Base-by-base conservation (phyloP, 2,329 filamentous ascomycete genomes). In the Capronia epimyces region DNA sequence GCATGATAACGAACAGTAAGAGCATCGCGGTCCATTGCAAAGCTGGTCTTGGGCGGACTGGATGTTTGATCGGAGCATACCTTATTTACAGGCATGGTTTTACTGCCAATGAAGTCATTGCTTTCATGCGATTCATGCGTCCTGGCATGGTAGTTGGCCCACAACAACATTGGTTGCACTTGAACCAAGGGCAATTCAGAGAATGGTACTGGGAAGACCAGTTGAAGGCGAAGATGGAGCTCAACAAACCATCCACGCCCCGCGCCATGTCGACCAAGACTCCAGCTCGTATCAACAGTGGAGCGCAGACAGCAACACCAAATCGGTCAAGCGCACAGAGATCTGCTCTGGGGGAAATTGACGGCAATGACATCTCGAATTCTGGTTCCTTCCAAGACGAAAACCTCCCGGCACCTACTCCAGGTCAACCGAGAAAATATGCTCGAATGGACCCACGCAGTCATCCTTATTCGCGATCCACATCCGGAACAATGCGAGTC, bases 101-200 rank as follows among this genome's bases (percentile, higher is more conserved):
- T 70, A 97, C 91, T 4, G 93, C 93, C 59, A 95, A 97, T 65
- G 91, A 96, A 71, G 82, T 95, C 63, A 97, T 97, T 67, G 87
- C 90, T 2, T 98, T 90, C 70, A 97, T 98, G 91, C 84, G 91
- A 55, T 98, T 98, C 73, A 97, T 97, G 91, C 81, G 91, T 52
- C 93, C 93, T 0, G 93, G 93, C 46, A 98, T 98, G 93, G 93
- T 98, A 5, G 93, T 98, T 46, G 93, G 93, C 0, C 93, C 93
- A 32, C 93, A 98, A 67, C 93, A 98, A 71, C 93, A 98, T 71
- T 98, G 93, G 93, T 80, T 98, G 48, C 93, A 98, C 67, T 80
- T 98, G 56, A 96, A 98, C 73, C 93, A 98, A 71, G 87, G 87
- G 29, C 84, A 87, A 29, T 98, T 98, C 82, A 82, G 93, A n/a